A percentile compares a stretch with the other conserved stretches of the same genome.
Conservation (phyloP, 768 basidiomycete species). For the Chalciporus chontae region DNA sequence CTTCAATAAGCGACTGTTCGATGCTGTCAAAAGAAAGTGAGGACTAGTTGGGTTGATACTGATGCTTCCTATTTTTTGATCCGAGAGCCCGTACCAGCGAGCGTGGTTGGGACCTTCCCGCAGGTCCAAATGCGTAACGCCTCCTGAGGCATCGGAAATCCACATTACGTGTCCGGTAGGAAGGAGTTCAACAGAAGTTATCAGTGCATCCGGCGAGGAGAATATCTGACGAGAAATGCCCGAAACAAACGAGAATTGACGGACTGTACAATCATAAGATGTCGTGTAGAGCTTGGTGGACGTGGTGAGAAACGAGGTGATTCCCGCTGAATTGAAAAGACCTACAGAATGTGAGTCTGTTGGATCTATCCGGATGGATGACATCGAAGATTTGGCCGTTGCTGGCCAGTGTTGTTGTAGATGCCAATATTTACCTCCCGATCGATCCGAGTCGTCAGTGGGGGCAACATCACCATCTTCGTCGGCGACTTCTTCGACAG, state of each 20-base stretch:
- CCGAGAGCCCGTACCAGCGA: conserved; percentile 61
- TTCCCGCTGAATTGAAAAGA: not conserved
- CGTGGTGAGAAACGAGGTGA: not conserved
- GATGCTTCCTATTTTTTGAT: conserved; percentile 73
- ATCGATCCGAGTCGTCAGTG: conserved; percentile 35
- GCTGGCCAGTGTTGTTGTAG: conserved; percentile 85
- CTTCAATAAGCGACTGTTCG: conserved; percentile 72
- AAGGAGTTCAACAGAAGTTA: conserved; percentile 68
- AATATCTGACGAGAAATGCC: conserved; percentile 70
- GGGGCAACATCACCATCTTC: conserved; percentile 53
- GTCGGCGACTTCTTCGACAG: conserved; percentile 59
- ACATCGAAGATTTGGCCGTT: conserved; percentile 74
- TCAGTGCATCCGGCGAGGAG: conserved; percentile 51
- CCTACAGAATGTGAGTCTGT: conserved; percentile 68
- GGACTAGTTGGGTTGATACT: conserved; percentile 74
- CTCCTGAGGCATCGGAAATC: conserved; percentile 73
- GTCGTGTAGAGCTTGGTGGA: conserved; percentile 66
- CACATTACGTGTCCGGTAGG: conserved; percentile 77
- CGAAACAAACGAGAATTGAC: conserved; percentile 67
- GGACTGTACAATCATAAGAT: conserved; percentile 78
- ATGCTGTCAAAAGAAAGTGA: conserved; percentile 67
- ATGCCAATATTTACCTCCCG: conserved; percentile 77
- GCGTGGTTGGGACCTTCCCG: conserved; percentile 55
- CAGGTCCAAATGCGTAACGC: conserved; percentile 72
- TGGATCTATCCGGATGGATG: conserved; percentile 74